Conservation (phyloP, 495 filamentous ascomycete species). For the Aspergillus cristatus region DNA sequence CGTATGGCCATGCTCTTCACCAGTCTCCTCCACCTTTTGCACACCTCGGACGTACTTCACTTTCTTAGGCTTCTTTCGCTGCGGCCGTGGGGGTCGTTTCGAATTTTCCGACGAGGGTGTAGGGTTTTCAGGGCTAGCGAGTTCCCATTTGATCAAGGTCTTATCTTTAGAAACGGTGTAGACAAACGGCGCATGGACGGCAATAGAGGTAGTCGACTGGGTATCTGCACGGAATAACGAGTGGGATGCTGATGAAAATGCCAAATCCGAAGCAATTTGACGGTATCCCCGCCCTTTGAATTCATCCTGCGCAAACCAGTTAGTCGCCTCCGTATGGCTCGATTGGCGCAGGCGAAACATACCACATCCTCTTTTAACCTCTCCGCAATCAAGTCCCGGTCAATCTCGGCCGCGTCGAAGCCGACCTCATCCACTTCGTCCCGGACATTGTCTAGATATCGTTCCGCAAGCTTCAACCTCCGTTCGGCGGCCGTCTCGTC, state of each 20-base stretch:
- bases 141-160: conserved; percentile 77
- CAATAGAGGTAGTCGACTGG: conserved; percentile 69
- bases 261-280: conserved; percentile 58
- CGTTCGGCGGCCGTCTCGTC: conserved; percentile 83
- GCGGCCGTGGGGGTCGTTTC: conserved; percentile 56
- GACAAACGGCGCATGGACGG: conserved; percentile 63
- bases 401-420: conserved; percentile 89
- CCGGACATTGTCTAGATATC: conserved; percentile 82
- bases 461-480: conserved; percentile 79
- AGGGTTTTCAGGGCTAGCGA: conserved; percentile 35
- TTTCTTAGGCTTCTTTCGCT: conserved; percentile 61
- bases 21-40: conserved; percentile 50
- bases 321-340: too few relatives aligned
- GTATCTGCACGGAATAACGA: conserved; percentile 68
- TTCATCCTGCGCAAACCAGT: conserved; percentile 51
- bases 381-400: conserved; percentile 83
- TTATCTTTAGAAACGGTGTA: conserved; percentile 86
- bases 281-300: conserved; percentile 84
- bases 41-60: conserved; percentile 58
- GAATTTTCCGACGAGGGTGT: conserved; percentile 34
- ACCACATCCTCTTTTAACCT: conserved; percentile 80
- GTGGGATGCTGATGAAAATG: conserved; percentile 51
- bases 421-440: conserved; percentile 73
- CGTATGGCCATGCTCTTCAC: conserved; percentile 63
- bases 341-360: conserved; percentile 17